Conservation (phyloP, 2,329 filamentous ascomycete species). For the Sclerotinia minor region DNA sequence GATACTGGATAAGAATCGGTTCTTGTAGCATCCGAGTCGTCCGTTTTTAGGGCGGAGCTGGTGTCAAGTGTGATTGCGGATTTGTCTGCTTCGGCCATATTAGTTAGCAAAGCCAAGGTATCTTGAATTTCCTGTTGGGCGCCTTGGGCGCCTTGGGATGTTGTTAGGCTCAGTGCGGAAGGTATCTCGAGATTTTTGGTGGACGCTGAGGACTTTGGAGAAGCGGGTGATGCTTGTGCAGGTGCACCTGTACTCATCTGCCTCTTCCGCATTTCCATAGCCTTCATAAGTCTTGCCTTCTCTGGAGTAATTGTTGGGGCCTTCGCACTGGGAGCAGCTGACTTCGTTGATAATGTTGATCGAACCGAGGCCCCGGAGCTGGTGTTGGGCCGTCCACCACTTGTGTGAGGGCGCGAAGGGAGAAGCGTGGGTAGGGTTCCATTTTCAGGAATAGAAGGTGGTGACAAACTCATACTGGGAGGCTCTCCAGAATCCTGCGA, state of each 20-base stretch:
- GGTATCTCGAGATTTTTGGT: conserved; percentile 23
- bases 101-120: conserved; percentile 35
- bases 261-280: conserved; percentile 84
- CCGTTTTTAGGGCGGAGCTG: conserved; percentile 43
- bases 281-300: conserved; percentile 91
- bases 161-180: conserved; percentile 16
- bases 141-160: conserved; percentile 25
- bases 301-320: conserved; percentile 71
- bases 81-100: conserved; percentile 48
- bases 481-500: conserved; percentile 41
- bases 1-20: conserved; percentile 60
- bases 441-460: conserved; percentile 34
- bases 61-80: conserved; percentile 56
- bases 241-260: conserved; percentile 53
- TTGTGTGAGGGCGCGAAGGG: conserved; percentile 38
- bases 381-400: conserved; percentile 41
- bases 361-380: conserved; percentile 37
- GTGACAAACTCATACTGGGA: conserved; percentile 38
- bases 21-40: conserved; percentile 44
- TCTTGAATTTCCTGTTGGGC: conserved; percentile 34
- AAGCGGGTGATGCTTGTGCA: conserved; percentile 12
- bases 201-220: conserved; percentile 23
- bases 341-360: conserved; percentile 31
- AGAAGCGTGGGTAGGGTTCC: conserved; percentile 31
- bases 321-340: conserved; percentile 38